A percentile compares a stretch with the other conserved stretches of the same genome.
Conservation (phyloP, 148 eudicot genomes). For the Oxyria digyna region DNA sequence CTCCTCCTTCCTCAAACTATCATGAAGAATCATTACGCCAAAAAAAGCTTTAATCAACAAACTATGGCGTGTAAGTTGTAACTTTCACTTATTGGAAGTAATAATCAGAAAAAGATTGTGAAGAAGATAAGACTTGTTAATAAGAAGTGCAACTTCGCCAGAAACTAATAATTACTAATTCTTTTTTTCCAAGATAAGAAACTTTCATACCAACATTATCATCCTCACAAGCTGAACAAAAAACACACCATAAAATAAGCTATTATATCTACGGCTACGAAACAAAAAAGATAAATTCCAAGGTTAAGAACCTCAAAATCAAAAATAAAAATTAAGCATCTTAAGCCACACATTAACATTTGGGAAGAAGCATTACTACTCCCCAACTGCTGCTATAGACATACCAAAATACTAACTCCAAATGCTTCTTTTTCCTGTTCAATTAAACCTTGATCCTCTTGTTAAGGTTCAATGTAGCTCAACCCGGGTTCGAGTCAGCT, state of each 20-base stretch:
- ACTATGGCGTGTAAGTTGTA: not conserved
- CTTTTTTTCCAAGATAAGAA: not conserved
- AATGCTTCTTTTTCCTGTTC: not conserved
- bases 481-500: not conserved
- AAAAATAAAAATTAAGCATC: constrained; percentile 1
- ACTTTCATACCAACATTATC: not conserved
- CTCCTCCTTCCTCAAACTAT: not conserved
- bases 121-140: not conserved
- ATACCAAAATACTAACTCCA: constrained; percentile 4
- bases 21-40: not conserved
- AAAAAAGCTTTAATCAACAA: not conserved
- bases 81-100: not conserved
- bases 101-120: not conserved
- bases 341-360: constrained; percentile 4
- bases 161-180: not conserved
- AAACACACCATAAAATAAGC: constrained; percentile 5
- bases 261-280: not conserved
- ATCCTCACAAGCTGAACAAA: constrained; percentile 4
- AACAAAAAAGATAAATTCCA: not conserved
- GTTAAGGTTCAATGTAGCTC: not conserved
- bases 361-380: constrained; percentile 10
- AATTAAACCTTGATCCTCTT: not conserved
- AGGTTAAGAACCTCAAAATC: not conserved
- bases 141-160: not conserved
- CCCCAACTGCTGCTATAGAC: not conserved